Evolutionary conservation across 306 rosid genomes (phyloP), one percentile per base, ranked within the genome.

Genomic region (Quercus ilex): DNA sequence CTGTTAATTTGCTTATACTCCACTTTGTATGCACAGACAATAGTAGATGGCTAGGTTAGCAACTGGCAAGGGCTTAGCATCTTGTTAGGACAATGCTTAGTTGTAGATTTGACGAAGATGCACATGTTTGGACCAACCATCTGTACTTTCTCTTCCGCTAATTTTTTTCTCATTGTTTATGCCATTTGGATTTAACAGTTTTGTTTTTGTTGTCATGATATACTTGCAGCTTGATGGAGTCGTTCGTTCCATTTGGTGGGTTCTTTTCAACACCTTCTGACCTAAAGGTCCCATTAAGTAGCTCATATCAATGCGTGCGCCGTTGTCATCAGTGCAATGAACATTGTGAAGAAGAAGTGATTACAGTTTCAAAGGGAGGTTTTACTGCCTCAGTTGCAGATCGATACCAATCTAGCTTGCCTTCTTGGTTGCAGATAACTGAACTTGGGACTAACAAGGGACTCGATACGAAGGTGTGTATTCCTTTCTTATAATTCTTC

Each of bases 211-310:
- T 38, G 46, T 38, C 46, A n/a, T 85, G 74, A 74, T 80, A 38
- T 28, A 17, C 78, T 74, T 74, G 57, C 99, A 96, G 99, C 89
- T 89, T 96, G 80, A 90, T 93, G 98, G 94, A 92, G 67, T 91
- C 99, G 52, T 96, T 96, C 85, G 93, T 96, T 71, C 99, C 99
- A 28, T 86, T 96, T 67, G 98, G 97, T 43, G 99, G 99, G 69
- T 93, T 96, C 89, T 96, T 96, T 74, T 79, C 97, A 46, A 85
- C 98, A n/a, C 93, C 92, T 71, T 82, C 97, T 77, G 98, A 93
- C 80, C 64, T 86, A 26, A 90, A 81, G 85, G 75, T 85, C 80
- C 85, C 91, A 18, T 74, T 80, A 60, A 83, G 76, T 79, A 74
- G 88, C 57, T 79, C 99, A 11, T 75, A 70, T 74, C 88, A 74